Base-by-base conservation (phyloP, 73 alveolate genomes). In the Tetrahymena elliotti region DNA sequence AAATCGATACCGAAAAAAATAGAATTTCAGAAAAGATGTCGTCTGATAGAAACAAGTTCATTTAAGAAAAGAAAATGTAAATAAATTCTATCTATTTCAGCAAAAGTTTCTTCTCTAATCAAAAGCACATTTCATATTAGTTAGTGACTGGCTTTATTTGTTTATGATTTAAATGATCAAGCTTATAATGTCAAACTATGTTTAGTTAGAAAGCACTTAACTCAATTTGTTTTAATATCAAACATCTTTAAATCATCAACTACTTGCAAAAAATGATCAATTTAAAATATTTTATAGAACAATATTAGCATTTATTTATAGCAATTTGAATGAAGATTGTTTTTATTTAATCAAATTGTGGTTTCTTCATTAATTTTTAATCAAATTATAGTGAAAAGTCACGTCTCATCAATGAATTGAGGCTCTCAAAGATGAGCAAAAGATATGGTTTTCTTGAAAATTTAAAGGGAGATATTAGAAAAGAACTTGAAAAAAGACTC, bases 401-500 rank as follows among this genome's bases (percentile, higher is more conserved):
- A n/a, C 88, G 88, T 68, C 88, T 68, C n/a, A 84, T 95, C 20
- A 97, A 97, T 92, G 93, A 95, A 82, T 96, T 94, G 92, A 96
- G 98, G 93, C 95, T 97, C 95, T 92, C 97, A 53, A 97, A 97
- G 95, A 97, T 97, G 99, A 94, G 93, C 94, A 96, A 96, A 47
- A 96, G 98, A 38, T 97, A 96, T 95, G 96, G 96, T 84, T 95
- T 95, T 33, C 97, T 96, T 92, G 97, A 96, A 68, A 95, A 96
- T 39, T 83, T 96, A 41, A 94, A 93, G 94, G 96, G 94, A 54
- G 98, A 96, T 83, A 96, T 97, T 83, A 94, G 96, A 92, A 93
- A 53, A 68, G 95, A 93, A 40, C 52, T 97, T 39, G 52, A 39
- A 40, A 83, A 96, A 24, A 92, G 95, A 35, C 93, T 96, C 27